These are phyloP conservation scores for Alternaria hordeiaustralica DNA, from an alignment of 2,329 filamentous ascomycete species.

Conservation along the genomic window DNA sequence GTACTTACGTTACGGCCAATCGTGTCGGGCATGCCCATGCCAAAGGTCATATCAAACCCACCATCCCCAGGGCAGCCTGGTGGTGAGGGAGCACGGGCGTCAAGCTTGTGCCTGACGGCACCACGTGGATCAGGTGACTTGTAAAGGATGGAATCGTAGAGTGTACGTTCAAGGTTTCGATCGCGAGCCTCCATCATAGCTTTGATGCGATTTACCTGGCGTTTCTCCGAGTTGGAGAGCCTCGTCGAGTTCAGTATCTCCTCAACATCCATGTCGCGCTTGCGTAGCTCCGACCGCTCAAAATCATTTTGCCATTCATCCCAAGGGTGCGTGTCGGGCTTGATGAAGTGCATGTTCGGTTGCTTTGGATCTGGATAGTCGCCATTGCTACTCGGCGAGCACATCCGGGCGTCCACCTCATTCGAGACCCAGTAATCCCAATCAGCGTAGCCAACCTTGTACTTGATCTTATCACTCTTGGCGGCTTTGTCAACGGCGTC, in stretches of 20 bases:
- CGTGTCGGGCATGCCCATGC: neutral
- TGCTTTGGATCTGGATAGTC: constrained; percentile 3
- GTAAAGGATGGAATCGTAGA: constrained; percentile 1
- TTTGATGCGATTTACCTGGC: neutral
- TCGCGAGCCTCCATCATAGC: neutral
- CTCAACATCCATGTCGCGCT: neutral
- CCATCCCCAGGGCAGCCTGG: neutral
- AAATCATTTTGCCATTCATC: neutral
- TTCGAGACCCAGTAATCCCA: constrained; percentile 6
- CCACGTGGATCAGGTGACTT: neutral
- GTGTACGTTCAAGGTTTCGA: neutral
- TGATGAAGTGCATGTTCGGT: constrained; percentile 11
- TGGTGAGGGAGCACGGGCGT: neutral
- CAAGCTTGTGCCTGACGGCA: neutral
- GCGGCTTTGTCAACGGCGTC: neutral
- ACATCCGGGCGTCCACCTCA: constrained; percentile 2
- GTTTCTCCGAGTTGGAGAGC: constrained; percentile 1
- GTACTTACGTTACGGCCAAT: constrained; percentile 5
- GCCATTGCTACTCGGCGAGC: constrained; percentile 7
- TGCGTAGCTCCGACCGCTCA: neutral
- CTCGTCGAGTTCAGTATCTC: neutral
- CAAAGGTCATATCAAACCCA: neutral
- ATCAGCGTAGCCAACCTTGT: constrained; percentile 6
- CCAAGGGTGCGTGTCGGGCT: constrained; percentile 7
- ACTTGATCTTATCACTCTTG: constrained; percentile 1